Conservation (phyloP, 306 rosid genomes). For the Quercus gilva region DNA sequence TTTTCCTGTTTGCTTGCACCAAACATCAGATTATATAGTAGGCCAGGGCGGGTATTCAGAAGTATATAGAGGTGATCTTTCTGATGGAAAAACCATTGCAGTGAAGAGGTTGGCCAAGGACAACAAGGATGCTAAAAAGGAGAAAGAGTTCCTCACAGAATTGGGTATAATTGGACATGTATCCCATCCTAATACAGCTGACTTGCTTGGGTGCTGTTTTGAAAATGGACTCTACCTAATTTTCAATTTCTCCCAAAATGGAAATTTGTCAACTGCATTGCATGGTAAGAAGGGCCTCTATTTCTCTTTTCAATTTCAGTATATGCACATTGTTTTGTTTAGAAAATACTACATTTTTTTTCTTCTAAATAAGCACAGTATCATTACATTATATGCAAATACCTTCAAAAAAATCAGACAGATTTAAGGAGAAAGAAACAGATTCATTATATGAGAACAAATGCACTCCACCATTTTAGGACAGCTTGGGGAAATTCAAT, state of each 20-base stretch:
- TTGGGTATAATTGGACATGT: conserved; percentile 90
- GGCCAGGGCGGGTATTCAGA: conserved; percentile 95
- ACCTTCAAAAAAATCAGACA: too few species aligned
- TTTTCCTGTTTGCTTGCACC: background rate
- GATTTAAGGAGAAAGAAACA: too few species aligned
- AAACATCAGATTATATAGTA: conserved; percentile 57
- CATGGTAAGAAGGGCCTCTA: conserved; percentile 47
- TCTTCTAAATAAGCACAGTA: too few species aligned
- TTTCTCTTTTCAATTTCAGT: background rate
- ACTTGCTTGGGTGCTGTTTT: conserved; percentile 70
- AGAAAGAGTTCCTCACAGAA: conserved; percentile 89
- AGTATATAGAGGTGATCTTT: conserved; percentile 74
- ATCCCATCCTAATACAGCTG: conserved; percentile 77
- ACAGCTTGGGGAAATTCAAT: too few species aligned
- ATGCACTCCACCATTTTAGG: too few species aligned
- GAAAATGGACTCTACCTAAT: conserved; percentile 85
- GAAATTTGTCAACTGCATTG: conserved; percentile 87
- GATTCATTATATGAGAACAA: too few species aligned
- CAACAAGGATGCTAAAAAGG: conserved; percentile 76
- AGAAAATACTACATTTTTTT: too few species aligned
- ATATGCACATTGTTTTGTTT: background rate
- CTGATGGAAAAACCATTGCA: conserved; percentile 62
- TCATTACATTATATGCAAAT: too few species aligned
- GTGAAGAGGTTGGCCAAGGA: conserved; percentile 86
- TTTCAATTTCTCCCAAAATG: conserved; percentile 76